Base-by-base conservation (phyloP, 495 filamentous ascomycete species). In the Aspergillus heteromorphus region DNA sequence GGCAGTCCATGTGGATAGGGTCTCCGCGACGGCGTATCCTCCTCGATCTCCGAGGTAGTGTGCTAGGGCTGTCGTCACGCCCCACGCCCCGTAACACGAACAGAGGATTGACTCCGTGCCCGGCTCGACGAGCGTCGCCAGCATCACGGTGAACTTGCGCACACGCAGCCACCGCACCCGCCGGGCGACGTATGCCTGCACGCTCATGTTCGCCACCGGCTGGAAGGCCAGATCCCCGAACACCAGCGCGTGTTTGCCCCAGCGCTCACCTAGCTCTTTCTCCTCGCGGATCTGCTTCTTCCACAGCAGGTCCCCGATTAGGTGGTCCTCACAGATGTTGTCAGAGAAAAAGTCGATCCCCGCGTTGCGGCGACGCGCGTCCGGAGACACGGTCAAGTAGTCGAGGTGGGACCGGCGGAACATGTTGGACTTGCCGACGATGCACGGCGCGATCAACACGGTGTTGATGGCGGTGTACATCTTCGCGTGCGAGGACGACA, bases 381-480 rank as follows among this genome's bases (percentile, higher is more conserved):
- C 52, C 8, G 67, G 49, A 11, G 59, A 78, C 8, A 76, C 65
- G n/a, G 92, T 97, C 17, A 95, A 79, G 54, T 79, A 79, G 63
- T 90, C 80, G 21, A 99, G 83, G 62, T 99, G 92, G 0, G 91
- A 92, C 45, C 86, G 87, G 23, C 93, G 88, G 76, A 97, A 97
- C 88, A 99, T 95, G 71, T 93, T 97, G 50, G 89, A 95, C 72
- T 99, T 99, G 21, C 93, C 93, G 6, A 97, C 88, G 51, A 95
- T 89, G 69, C 95, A 97, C 6, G 95, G 92, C 0, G 93, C 92
- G 53, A 97, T 74, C 16, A 85, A 77, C 20, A 96, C 88, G 6
- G 91, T 91, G 74, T 97, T 96, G 79, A 97, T 97, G 53, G 92
- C 93, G 18, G 87, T 88, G 74, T 99, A 99, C 79, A 99, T 96